These are phyloP conservation scores for Ascochyta lentis DNA, from an alignment of 2,329 filamentous ascomycete species.

Conservation along the genomic window DNA sequence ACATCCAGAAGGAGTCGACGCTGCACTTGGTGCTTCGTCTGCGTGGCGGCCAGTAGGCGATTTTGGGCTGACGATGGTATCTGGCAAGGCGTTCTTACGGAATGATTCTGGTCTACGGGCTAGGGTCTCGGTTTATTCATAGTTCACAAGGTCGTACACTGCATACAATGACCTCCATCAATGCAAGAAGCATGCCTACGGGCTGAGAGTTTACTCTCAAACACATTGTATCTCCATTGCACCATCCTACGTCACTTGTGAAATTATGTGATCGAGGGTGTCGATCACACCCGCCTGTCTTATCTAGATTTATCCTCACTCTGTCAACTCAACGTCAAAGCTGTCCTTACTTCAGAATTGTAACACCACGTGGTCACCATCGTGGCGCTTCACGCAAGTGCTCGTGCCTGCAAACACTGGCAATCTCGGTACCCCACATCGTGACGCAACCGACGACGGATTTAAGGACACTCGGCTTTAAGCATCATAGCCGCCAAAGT, in stretches of 20 bases:
- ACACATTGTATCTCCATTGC: background rate
- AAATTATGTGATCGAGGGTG: background rate
- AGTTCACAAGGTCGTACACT: slow-evolving; percentile 31
- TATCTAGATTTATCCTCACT: background rate
- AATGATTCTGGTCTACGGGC: slow-evolving; percentile 33
- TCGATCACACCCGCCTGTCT: background rate
- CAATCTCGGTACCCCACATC: slow-evolving; percentile 6
- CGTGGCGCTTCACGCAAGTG: background rate
- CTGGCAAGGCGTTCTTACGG: slow-evolving; percentile 42
- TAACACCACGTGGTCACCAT: background rate
- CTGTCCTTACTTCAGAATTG: too few relatives aligned
- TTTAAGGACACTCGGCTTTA: slow-evolving; percentile 11
- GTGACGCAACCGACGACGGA: slow-evolving; percentile 10
- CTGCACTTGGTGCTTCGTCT: slow-evolving; percentile 69
- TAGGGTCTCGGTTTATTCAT: slow-evolving; percentile 36
- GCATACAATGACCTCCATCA: slow-evolving; percentile 28
- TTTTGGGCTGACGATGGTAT: slow-evolving; percentile 24
- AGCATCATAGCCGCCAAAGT: background rate
- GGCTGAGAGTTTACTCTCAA: slow-evolving; percentile 37
- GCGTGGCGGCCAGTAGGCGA: slow-evolving; percentile 60
- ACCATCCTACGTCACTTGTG: background rate
- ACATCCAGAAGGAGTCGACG: slow-evolving; percentile 81
- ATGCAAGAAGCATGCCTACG: slow-evolving; percentile 43
- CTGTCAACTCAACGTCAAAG: background rate
- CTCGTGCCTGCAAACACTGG: background rate